Evolutionary conservation across 2,329 filamentous ascomycete genomes (phyloP), one percentile per base, ranked within the genome.

Genomic region (Fusarium xyrophilum): DNA sequence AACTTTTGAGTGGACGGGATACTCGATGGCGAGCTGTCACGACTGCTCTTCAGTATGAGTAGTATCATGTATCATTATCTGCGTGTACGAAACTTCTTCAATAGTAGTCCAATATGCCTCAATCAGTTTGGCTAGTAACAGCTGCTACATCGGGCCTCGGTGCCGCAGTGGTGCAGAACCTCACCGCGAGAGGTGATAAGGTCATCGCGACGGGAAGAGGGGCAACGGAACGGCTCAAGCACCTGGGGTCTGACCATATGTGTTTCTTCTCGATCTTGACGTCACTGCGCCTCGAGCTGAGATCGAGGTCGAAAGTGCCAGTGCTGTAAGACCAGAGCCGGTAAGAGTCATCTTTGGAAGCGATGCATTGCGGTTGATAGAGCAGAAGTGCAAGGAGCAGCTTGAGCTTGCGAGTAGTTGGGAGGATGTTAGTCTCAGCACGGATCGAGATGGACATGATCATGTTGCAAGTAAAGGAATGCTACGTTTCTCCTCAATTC

Each of bases 381-480:
- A 60, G 32, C 56, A 61, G 21, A 60, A 60, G 23, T 61, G 44
- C 8, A 53, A 44, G 21, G 59, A 60, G 27, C 56, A 60, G 7
- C 33, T 60, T 12, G 38, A 53, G 25, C 38, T 61, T 25, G 39
- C 13, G 2, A 43, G 25, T 5, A 46, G 9, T 6, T 62, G 56
- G 46, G 46, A 62, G 28, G 59, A 61, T 25, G 28, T 60, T 1
- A 60, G 40, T 36, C 48, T 42, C 3, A 63, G 50, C n/a, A 48
- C 58, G 10, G 48, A 43, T 25, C 15, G 42, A 4, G 30, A 63
- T 40, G 33, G 35, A 1, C 59, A 62, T 35, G 28, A 40, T 10
- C 56, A 61, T 39, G 38, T 60, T 40, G 56, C 39, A 33, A 60
- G 56, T 19, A 61, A 44, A 44, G 59, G 59, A 17, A 61, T 61